These are phyloP conservation scores for Eimeria necatrix DNA, from an alignment of 169 alveolate genomes.

Conservation along the genomic window DNA sequence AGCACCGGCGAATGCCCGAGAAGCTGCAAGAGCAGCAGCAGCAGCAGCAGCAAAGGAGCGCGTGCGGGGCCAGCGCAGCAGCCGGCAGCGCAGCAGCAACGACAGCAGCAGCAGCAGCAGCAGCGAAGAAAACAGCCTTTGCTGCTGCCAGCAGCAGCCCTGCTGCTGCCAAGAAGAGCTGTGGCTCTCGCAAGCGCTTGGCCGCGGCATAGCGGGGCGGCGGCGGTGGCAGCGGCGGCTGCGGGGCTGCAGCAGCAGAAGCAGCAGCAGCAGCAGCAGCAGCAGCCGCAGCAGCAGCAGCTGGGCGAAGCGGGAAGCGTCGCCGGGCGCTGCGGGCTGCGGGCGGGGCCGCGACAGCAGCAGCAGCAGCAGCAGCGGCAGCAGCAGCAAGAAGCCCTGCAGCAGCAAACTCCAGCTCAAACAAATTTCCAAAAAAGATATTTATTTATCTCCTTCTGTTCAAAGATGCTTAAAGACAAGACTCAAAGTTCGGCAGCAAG, in stretches of 20 bases:
- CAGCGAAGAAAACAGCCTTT: slow-evolving; percentile 9
- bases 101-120: slow-evolving; percentile 10
- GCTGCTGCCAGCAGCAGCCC: slow-evolving; percentile 26
- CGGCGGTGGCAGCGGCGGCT: slow-evolving; percentile 47
- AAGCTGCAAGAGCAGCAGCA: slow-evolving; percentile 12
- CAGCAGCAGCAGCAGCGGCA: background rate
- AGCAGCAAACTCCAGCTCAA: background rate
- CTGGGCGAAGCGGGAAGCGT: background rate
- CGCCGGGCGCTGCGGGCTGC: background rate
- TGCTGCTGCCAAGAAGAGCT: slow-evolving; percentile 18
- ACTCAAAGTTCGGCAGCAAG: background rate
- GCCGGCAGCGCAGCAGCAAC: background rate
- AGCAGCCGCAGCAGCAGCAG: slow-evolving; percentile 25
- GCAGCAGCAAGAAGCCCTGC: background rate
- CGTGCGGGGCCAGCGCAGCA: background rate
- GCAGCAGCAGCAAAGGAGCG: background rate
- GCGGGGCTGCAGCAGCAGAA: slow-evolving; percentile 54
- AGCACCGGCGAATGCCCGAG: background rate
- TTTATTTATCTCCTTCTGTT: background rate
- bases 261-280: slow-evolving; percentile 57
- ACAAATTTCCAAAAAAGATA: background rate
- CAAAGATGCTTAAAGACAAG: background rate
- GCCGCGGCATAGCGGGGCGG: slow-evolving; percentile 34
- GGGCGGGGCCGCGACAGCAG: slow-evolving; percentile 5
- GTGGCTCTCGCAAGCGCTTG: slow-evolving; percentile 25